Evolutionary conservation across 2,329 filamentous ascomycete species (phyloP), one percentile per base, ranked within the genome.

Genomic region (Clonostachys rosea): DNA sequence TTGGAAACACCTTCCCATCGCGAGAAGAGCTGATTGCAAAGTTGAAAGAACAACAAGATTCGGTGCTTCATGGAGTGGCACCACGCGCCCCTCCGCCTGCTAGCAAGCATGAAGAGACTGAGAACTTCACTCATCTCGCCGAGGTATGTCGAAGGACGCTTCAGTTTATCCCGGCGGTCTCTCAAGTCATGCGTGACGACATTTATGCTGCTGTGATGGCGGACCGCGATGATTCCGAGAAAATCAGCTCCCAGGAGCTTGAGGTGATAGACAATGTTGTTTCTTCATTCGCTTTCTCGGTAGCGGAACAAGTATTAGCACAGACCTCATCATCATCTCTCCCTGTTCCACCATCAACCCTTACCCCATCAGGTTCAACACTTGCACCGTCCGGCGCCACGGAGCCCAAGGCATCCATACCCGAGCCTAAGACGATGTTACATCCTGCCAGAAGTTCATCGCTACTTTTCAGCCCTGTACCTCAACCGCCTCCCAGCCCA

Each of bases 121-220:
- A 95, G 62, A 87, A 95, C 56, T 68, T 96, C 20, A 71, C 79
- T 10, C 81, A 91, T 51, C 76, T 96, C n/a, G 87, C 89, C 2
- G 91, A 97, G 59, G 82, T 96, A 30, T 95, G 91, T 61, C 83
- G 84, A 50, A 80, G 91, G 49, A 85, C 90, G 2, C 76, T 94
- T 10, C 85, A 89, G 51, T 97, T 96, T 56, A 86, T 97, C 36
- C 86, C 89, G 2, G 81, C 86, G 37, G 84, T 89, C 36, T 87
- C 89, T 4, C 82, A 88, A 46, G 82, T 91, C 18, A 83, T 97
- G 69, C 81, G 91, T 45, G 78, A 82, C 47, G 94, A 97, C 59
- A 72, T 97, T 3, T 68, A 82, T 42, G 53, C 64, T 56, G 36
- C 14, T 39, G 7, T 39, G 14, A n/a, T 39, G 17, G 57, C 70